Evolutionary conservation across 139 green algal genomes (phyloP).

Genomic region (Chlamydomonas incerta): DNA sequence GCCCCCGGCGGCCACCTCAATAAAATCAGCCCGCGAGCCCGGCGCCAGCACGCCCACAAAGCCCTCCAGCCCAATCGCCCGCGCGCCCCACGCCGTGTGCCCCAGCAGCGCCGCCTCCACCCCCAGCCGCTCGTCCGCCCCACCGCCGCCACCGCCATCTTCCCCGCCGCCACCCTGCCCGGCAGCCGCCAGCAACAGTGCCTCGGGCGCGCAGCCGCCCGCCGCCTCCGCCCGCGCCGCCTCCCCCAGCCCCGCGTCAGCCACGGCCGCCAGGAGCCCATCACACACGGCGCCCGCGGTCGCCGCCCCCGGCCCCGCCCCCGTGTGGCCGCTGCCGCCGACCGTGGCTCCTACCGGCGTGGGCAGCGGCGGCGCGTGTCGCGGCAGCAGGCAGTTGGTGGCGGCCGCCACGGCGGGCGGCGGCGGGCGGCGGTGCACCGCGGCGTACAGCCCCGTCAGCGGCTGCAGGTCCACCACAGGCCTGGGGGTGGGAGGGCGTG

Average conservation of each 20-base stretch:
- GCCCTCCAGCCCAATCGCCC: slow-evolving; percentile 38
- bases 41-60: slow-evolving; percentile 40
- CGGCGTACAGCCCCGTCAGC: slow-evolving; percentile 40
- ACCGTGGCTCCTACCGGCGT: too few species aligned
- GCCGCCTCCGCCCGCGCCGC: neutral
- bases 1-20: slow-evolving; percentile 50
- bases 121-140: slow-evolving; percentile 42
- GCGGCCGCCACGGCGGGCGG: neutral
- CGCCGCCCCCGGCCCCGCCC: too few species aligned
- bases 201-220: neutral
- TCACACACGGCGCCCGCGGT: too few species aligned
- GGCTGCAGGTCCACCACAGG: slow-evolving; percentile 73
- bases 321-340: too few species aligned
- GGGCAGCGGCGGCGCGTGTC: too few species aligned
- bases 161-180: neutral
- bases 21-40: slow-evolving; percentile 71
- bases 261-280: too few species aligned
- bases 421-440: slow-evolving; percentile 41
- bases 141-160: neutral
- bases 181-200: neutral
- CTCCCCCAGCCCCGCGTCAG: neutral
- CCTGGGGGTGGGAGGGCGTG: too few species aligned
- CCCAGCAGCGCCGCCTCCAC: slow-evolving; percentile 53
- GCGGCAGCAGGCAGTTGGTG: neutral
- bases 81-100: slow-evolving; percentile 55